Conservation (phyloP, 805 yeast species). For the Wickerhamiella sorbophila region DNA sequence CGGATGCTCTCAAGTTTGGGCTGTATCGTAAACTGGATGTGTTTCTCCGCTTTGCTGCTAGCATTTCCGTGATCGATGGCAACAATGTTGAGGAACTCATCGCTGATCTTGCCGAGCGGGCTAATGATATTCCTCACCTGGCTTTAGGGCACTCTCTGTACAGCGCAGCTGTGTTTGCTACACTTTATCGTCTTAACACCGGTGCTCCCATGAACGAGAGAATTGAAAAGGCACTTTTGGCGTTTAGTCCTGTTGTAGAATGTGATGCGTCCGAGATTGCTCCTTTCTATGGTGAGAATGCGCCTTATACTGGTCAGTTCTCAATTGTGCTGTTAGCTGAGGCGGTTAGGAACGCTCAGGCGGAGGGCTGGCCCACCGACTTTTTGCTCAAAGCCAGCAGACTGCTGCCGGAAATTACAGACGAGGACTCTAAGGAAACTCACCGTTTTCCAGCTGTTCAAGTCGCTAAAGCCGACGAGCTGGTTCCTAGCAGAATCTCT, state of each 20-base stretch:
- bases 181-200: conserved; percentile 11
- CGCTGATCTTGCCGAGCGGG: conserved; percentile 37
- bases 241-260: neutral
- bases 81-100: conserved; percentile 25
- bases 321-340: conserved; percentile 13
- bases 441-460: conserved; percentile 25
- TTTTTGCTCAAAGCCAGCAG: conserved; percentile 13
- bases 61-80: conserved; percentile 43
- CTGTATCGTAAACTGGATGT: conserved; percentile 58
- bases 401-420: conserved; percentile 1
- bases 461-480: conserved; percentile 18
- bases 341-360: conserved; percentile 13
- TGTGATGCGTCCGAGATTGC: conserved; percentile 2
- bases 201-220: neutral
- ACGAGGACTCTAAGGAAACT: conserved; percentile 3
- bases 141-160: conserved; percentile 8
- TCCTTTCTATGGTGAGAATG: conserved; percentile 12
- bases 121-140: conserved; percentile 32
- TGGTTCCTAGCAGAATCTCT: conserved; percentile 3
- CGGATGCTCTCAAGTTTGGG: conserved; percentile 35
- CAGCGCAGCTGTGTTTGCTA: conserved; percentile 10
- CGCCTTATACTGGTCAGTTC: conserved; percentile 25
- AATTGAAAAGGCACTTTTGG: neutral
- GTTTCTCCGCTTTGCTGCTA: conserved; percentile 52
- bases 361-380: conserved; percentile 16